Percentiles rank a stretch among this genome's conserved stretches.
Evolutionary conservation across 306 rosid genomes (phyloP).

Genomic region (Adenanthera pavonina): DNA sequence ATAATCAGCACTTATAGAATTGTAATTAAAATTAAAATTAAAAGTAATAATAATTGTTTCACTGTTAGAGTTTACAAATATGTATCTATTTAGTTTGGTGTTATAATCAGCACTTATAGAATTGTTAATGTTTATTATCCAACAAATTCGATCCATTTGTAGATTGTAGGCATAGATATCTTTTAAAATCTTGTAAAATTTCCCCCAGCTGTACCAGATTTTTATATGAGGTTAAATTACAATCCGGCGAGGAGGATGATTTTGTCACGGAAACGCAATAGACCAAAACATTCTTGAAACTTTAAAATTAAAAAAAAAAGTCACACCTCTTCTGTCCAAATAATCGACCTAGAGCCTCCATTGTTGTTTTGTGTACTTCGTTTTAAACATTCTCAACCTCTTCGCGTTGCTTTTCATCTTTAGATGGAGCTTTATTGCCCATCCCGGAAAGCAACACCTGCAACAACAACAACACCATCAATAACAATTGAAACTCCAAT

Average conservation of each 20-base stretch:
- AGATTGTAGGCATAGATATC: not conserved
- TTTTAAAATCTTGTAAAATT: not conserved
- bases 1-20: no score
- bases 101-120: no score
- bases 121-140: not conserved
- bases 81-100: not conserved
- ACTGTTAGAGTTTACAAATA: no score
- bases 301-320: not conserved
- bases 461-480: not conserved
- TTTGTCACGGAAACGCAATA: constrained; percentile 9
- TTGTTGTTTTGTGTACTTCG: not conserved
- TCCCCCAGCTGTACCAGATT: not conserved
- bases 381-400: constrained; percentile 4
- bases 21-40: no score
- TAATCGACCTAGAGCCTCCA: not conserved
- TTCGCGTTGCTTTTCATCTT: constrained; percentile 14
- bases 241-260: not conserved
- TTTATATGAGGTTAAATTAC: not conserved
- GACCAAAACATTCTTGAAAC: not conserved
- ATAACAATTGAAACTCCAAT: constrained; percentile 7
- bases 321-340: no score
- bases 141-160: not conserved
- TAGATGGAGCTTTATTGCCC: constrained; percentile 44
- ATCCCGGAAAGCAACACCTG: constrained; percentile 32
- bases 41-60: no score